Evolutionary conservation across 352 stramenopile species (phyloP).

Genomic region (Globisporangium carolinianum): DNA sequence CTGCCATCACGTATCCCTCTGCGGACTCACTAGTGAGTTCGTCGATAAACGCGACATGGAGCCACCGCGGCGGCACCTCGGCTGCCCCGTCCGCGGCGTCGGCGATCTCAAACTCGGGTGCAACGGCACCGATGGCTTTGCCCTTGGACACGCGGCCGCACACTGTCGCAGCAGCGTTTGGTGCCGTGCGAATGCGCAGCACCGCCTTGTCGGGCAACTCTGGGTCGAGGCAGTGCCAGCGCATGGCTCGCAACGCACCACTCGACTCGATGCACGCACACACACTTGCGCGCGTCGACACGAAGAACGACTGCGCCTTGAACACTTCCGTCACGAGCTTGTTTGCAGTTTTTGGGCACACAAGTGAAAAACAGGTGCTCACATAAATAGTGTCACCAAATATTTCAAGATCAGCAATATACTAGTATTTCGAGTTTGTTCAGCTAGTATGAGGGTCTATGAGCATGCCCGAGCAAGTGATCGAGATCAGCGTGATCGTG

Average conservation of each 20-base stretch:
- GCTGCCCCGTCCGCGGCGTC: constrained; percentile 5
- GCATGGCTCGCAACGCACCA: constrained; percentile 25
- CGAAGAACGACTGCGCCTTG: too few relatives aligned
- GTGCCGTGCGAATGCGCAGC: constrained; percentile 54
- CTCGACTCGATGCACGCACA: neutral
- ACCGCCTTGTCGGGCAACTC: constrained; percentile 44
- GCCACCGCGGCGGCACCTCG: constrained; percentile 27
- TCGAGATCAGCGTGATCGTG: too few relatives aligned
- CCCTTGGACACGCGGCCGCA: constrained; percentile 42
- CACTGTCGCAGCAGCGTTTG: constrained; percentile 34
- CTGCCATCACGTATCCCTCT: constrained; percentile 49
- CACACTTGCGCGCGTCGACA: neutral
- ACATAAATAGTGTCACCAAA: too few relatives aligned
- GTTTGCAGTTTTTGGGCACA: too few relatives aligned
- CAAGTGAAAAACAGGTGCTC: too few relatives aligned
- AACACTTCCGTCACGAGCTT: too few relatives aligned
- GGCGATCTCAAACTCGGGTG: constrained; percentile 26
- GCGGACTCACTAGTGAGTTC: constrained; percentile 17
- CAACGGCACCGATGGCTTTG: constrained; percentile 30
- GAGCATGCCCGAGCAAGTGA: too few relatives aligned
- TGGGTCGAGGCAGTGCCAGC: constrained; percentile 64
- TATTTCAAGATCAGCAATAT: too few relatives aligned
- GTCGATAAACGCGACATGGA: constrained; percentile 43
- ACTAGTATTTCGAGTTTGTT: too few relatives aligned
- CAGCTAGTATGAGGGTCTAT: too few relatives aligned